A percentile compares a stretch with the other conserved stretches of the same genome.
Evolutionary conservation across 495 filamentous ascomycete species (phyloP).

Genomic region (Podospora bellae-mahoneyi): DNA sequence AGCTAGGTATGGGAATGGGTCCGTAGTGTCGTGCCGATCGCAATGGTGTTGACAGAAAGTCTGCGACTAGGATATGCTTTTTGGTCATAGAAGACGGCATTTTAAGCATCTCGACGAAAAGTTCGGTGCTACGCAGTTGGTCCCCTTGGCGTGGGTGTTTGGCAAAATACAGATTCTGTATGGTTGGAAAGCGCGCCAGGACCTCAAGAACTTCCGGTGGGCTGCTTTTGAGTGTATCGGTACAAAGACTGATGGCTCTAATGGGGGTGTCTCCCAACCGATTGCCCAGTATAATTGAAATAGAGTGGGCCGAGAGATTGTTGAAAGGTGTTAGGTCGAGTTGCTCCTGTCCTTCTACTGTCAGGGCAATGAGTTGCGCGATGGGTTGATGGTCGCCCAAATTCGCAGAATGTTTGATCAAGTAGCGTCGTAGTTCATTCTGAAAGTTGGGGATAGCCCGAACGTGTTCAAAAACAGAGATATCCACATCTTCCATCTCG

Average conservation of each 20-base stretch:
- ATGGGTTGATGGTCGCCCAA: neutral
- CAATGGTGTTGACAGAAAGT: neutral
- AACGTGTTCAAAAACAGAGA: neutral
- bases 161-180: neutral
- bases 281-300: neutral
- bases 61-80: neutral
- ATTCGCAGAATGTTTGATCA: neutral
- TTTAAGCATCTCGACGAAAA: neutral
- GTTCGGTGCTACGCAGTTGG: neutral
- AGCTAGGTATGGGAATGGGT: neutral
- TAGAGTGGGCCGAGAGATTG: neutral
- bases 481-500: neutral
- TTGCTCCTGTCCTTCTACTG: neutral
- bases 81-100: neutral
- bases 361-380: neutral
- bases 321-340: neutral
- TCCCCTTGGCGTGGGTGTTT: too few species aligned
- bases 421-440: neutral
- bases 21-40: neutral
- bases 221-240: neutral
- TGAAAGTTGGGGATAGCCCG: neutral
- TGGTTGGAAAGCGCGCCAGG: neutral
- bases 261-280: neutral
- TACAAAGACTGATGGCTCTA: neutral
- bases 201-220: neutral